phyloP scores from a whole-genome alignment of 176 grass and related monocot species.

The Musa itinerans region DNA sequence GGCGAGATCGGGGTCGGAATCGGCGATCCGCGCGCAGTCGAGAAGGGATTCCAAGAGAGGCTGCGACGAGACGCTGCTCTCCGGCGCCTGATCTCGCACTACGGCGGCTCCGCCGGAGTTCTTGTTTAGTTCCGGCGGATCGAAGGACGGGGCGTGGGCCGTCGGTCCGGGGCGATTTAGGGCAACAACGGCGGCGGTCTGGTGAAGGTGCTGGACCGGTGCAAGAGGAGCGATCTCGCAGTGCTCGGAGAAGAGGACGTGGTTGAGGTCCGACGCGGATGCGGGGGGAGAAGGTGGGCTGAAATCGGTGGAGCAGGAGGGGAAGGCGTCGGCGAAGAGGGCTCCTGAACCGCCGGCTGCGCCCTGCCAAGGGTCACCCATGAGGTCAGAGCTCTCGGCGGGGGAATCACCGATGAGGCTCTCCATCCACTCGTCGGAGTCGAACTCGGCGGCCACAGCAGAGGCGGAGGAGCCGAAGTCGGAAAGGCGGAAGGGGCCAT shows the following conservation, averaged over 20 bases:
- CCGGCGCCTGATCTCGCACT: constrained; percentile 29
- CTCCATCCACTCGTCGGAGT: constrained; percentile 95
- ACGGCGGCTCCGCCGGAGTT: not conserved
- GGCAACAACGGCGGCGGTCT: constrained; percentile 8
- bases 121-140: constrained; percentile 7
- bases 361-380: constrained; percentile 11
- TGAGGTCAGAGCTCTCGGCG: constrained; percentile 8
- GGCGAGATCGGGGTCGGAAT: constrained; percentile 40
- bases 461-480: constrained; percentile 29
- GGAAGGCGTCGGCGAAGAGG: constrained; percentile 44
- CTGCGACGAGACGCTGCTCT: constrained; percentile 27
- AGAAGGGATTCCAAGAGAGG: constrained; percentile 60
- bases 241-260: constrained; percentile 52
- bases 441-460: constrained; percentile 52
- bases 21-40: constrained; percentile 46
- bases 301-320: constrained; percentile 45
- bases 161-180: constrained; percentile 3
- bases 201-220: not conserved
- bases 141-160: not conserved
- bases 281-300: constrained; percentile 17
- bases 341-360: constrained; percentile 2
- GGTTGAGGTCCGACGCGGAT: not conserved
- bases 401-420: constrained; percentile 71
- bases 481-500: constrained; percentile 23
- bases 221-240: constrained; percentile 13